phyloP scores from a whole-genome alignment of 2,329 filamentous ascomycete species.

The Xylaria sp. region DNA sequence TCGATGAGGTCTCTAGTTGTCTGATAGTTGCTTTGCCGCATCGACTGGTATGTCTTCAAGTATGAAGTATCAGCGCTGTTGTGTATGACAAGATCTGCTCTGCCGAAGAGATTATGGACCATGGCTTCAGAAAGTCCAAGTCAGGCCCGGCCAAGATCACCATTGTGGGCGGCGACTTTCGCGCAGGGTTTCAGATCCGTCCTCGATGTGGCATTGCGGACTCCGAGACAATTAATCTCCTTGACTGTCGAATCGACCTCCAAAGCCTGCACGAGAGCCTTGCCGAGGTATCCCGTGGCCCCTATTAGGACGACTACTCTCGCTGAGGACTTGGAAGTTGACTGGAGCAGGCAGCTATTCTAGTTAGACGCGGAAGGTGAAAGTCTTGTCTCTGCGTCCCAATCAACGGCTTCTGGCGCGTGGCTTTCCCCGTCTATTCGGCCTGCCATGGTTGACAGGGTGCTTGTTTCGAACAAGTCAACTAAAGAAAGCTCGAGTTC shows the following conservation, averaged over 20 bases:
- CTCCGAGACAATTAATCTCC: neutral
- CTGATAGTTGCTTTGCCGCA: constrained; percentile 21
- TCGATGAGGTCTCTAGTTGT: constrained; percentile 29
- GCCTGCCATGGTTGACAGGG: neutral
- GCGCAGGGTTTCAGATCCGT: neutral
- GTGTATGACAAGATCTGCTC: constrained; percentile 35
- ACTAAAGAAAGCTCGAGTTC: neutral
- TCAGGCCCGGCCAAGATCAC: neutral
- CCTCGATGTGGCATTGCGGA: neutral
- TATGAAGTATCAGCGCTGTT: constrained; percentile 38
- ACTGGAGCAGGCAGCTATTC: neutral
- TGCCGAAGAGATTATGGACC: constrained; percentile 29
- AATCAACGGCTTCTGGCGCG: neutral
- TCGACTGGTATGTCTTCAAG: constrained; percentile 28
- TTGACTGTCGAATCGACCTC: neutral
- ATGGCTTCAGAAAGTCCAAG: neutral
- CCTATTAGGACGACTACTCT: neutral
- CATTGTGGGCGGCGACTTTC: neutral
- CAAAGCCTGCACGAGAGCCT: neutral
- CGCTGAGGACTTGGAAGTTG: neutral
- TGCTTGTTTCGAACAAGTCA: neutral
- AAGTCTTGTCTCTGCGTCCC: neutral
- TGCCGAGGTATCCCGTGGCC: neutral
- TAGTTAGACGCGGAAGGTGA: too few relatives aligned
- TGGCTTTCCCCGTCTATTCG: neutral